Evolutionary conservation across 345 rosid genomes (phyloP).

Genomic region (Boechera retrofracta): DNA sequence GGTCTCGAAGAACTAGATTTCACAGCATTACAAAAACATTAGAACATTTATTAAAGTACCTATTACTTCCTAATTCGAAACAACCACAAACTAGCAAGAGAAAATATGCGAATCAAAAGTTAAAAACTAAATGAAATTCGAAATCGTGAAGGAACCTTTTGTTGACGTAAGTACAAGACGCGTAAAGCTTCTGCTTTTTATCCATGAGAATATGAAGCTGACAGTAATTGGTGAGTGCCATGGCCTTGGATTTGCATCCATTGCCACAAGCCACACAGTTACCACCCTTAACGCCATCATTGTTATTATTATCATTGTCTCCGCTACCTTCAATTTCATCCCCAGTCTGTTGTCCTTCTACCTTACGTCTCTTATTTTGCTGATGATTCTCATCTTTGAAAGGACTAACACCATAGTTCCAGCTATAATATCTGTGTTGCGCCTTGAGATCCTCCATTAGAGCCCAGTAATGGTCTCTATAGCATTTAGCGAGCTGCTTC

Average conservation of each 20-base stretch:
- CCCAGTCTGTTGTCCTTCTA: constrained; percentile 13
- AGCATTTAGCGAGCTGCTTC: constrained; percentile 59
- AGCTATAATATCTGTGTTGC: constrained; percentile 62
- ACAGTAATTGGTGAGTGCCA: constrained; percentile 86
- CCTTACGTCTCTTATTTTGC: constrained; percentile 38
- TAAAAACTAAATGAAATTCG: neutral
- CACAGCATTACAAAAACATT: neutral
- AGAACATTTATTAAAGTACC: neutral
- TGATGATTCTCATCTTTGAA: constrained; percentile 50
- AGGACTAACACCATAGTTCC: constrained; percentile 68
- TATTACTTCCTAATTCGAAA: neutral
- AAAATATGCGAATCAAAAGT: neutral
- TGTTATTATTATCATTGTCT: constrained; percentile 42
- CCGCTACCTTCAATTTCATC: constrained; percentile 50
- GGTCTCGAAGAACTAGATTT: neutral
- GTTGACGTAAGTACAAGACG: constrained; percentile 74
- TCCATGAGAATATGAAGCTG: constrained; percentile 85
- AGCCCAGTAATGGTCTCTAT: constrained; percentile 62
- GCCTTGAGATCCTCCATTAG: constrained; percentile 68
- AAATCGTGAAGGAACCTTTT: constrained; percentile 56
- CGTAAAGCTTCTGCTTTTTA: constrained; percentile 90
- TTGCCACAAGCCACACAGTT: constrained; percentile 57
- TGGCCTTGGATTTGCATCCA: constrained; percentile 80
- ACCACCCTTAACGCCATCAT: constrained; percentile 15
- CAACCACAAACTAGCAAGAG: neutral